Evolutionary conservation across 768 basidiomycete species (phyloP).

Genomic region (Tremella yokohamensis): DNA sequence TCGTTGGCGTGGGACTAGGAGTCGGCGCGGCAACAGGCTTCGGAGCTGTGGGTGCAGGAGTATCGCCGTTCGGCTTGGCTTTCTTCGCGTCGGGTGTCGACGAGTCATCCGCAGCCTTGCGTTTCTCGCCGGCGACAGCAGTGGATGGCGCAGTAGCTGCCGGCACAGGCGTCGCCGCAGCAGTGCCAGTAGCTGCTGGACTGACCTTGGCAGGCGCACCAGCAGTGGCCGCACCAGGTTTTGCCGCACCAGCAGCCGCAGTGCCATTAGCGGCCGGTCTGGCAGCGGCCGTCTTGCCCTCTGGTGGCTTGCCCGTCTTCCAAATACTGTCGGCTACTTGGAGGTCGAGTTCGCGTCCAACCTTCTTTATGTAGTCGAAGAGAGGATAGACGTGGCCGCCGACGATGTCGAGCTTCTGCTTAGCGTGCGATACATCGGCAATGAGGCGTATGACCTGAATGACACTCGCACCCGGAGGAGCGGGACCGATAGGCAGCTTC

Average conservation of each 20-base stretch:
- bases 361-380: conserved; percentile 38
- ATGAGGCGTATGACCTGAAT: conserved; percentile 42
- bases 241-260: no score
- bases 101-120: neutral
- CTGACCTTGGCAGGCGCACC: no score
- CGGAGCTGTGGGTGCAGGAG: no score
- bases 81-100: neutral
- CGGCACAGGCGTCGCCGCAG: no score
- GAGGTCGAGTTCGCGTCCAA: conserved; percentile 41
- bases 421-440: conserved; percentile 38
- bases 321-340: conserved; percentile 39
- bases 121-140: neutral
- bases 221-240: no score
- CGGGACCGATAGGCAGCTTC: conserved; percentile 21
- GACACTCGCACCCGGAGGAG: conserved; percentile 37
- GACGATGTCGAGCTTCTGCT: conserved; percentile 40
- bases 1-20: no score
- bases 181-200: no score
- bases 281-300: neutral
- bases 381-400: conserved; percentile 39
- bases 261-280: no score
- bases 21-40: no score
- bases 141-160: no score
- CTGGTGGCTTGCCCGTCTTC: conserved; percentile 41
- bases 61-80: neutral